Evolutionary conservation across 208 protist genomes (phyloP), one percentile per base, ranked within the genome.

Genomic region (Trichomonas vaginalis): DNA sequence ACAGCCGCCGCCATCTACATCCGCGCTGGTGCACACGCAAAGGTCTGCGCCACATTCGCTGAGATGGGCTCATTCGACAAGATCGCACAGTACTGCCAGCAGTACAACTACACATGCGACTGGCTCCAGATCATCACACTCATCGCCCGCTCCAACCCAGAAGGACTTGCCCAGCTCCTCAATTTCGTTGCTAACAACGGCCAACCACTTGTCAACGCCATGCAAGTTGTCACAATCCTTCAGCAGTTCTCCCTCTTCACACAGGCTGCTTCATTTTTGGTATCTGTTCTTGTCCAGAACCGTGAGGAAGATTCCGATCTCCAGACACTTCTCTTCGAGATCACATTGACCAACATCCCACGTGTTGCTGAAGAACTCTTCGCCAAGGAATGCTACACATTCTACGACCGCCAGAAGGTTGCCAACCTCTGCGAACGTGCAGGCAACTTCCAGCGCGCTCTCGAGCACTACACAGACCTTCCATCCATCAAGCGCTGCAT

Each of bases 301-400:
- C 23, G 97, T 97, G 42, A 95, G 45, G 96, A 97, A 96, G 96
- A 97, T 47, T 96, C 96, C 37, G 96, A 95, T 10, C 97, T 99
- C 10, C 99, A 99, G 97, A 99, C 99, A 15, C 99, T 99, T 96
- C 97, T 99, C 61, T 97, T 99, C 15, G 99, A 99, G 97, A 99
- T 99, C 96, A 99, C 99, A 97, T 97, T 99, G n/a, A 62, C n/a
- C 6, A 92, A 70, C 62, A 21, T 35, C 37, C 98, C 99, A 62
- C 98, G 98, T 95, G 98, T 99, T 12, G 98, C 99, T 8, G 98
- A 99, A 96, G 98, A 98, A 95, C 99, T 99, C 86, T 98, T 99
- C 96, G 98, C 97, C 14, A 98, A 96, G 14, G 95, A 96, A 47
- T 98, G 99, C 95, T 99, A 99, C 97, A 98, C 97, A 40, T 98